Evolutionary conservation across 1,284 basidiomycete species (phyloP).

Genomic region (Boletus sp.): DNA sequence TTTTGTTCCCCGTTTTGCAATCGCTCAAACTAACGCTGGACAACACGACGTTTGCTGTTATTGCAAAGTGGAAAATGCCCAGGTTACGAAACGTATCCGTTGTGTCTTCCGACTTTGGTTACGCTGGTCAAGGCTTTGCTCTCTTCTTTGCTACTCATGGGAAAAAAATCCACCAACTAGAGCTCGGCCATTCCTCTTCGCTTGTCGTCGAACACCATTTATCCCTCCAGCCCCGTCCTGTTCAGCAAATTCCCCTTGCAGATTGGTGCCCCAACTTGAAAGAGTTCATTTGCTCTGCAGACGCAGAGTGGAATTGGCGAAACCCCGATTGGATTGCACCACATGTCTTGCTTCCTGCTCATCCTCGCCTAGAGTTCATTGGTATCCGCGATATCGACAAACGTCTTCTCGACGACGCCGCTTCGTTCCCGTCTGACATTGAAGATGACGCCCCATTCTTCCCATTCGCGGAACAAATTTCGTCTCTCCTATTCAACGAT

Average conservation of each 20-base stretch:
- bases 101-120: constrained; percentile 63
- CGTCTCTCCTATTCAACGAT: constrained; percentile 49
- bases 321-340: constrained; percentile 76
- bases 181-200: constrained; percentile 65
- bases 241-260: constrained; percentile 45
- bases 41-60: constrained; percentile 62
- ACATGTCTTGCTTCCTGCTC: constrained; percentile 61
- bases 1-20: constrained; percentile 50
- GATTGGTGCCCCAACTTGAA: constrained; percentile 61
- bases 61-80: constrained; percentile 59
- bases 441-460: constrained; percentile 53
- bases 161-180: constrained; percentile 54
- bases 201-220: constrained; percentile 62
- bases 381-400: constrained; percentile 68
- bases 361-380: constrained; percentile 59
- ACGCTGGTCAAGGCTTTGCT: constrained; percentile 57
- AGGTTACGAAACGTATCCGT: constrained; percentile 57
- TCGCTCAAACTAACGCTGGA: constrained; percentile 67
- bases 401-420: constrained; percentile 45
- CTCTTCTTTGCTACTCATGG: constrained; percentile 66
- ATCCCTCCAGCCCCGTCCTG: constrained; percentile 39
- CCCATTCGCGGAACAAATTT: constrained; percentile 60
- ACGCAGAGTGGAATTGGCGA: constrained; percentile 76
- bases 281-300: constrained; percentile 67
- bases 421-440: constrained; percentile 29